Evolutionary conservation across 2,329 filamentous ascomycete species (phyloP).

Genomic region (Graphiopsis chlorocephala): DNA sequence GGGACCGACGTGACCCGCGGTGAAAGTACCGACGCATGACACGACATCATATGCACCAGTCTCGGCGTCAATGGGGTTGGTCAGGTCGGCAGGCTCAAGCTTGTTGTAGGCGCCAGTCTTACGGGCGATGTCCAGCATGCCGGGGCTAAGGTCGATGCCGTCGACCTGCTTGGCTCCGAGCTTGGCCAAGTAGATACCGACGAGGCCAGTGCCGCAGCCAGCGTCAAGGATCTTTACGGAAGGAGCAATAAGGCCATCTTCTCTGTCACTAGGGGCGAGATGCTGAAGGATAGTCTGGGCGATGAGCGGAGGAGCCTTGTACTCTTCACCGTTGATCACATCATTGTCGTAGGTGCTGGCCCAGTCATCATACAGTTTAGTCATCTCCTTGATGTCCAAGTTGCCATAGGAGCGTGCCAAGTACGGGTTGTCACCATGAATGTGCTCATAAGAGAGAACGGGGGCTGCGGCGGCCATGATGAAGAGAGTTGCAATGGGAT

Average conservation of each 20-base stretch:
- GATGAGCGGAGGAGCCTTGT: conserved; percentile 42
- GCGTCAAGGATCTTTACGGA: conserved; percentile 48
- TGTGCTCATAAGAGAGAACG: conserved; percentile 11
- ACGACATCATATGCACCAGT: conserved; percentile 50
- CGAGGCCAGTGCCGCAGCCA: conserved; percentile 57
- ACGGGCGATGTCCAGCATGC: conserved; percentile 55
- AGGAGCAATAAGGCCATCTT: conserved; percentile 4
- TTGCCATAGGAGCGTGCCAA: conserved; percentile 13
- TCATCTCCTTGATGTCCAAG: conserved; percentile 11
- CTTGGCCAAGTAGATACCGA: conserved; percentile 46
- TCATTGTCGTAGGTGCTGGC: conserved; percentile 46
- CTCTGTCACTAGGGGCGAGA: conserved; percentile 22
- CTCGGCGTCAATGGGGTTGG: conserved; percentile 39
- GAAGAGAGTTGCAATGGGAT: conserved; percentile 9
- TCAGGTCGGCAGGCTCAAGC: conserved; percentile 49
- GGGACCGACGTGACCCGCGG: conserved; percentile 55
- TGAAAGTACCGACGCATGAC: conserved; percentile 56
- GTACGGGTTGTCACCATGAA: conserved; percentile 16
- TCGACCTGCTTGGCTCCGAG: conserved; percentile 47
- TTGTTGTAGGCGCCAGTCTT: conserved; percentile 48
- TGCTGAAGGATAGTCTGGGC: conserved; percentile 33
- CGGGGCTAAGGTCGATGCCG: conserved; percentile 52
- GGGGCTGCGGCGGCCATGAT: conserved; percentile 11
- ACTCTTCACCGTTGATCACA: conserved; percentile 34
- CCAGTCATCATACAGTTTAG: conserved; percentile 46